These are phyloP conservation scores for Fusarium sp. DNA, from an alignment of 2,329 filamentous ascomycete species.

Conservation along the genomic window DNA sequence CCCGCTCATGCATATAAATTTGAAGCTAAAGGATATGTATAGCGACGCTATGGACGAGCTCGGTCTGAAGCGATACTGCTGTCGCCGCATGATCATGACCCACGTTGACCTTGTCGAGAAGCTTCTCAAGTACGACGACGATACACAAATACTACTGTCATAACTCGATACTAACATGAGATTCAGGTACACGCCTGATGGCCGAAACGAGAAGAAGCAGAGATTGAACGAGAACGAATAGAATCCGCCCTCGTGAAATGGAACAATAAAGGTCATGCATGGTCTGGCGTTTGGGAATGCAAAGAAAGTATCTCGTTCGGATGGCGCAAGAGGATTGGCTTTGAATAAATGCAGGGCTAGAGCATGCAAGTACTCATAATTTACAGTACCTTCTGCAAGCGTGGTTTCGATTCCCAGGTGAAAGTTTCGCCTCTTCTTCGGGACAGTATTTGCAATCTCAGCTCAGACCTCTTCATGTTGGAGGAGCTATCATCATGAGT, in stretches of 20 bases:
- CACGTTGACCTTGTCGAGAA: conserved; percentile 99
- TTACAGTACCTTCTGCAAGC: conserved; percentile 19
- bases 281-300: conserved; percentile 53
- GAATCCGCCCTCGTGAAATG: conserved; percentile 14
- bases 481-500: neutral
- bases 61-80: conserved; percentile 96
- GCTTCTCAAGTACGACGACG: conserved; percentile 82
- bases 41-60: conserved; percentile 98
- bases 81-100: conserved; percentile 99
- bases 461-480: neutral
- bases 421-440: neutral
- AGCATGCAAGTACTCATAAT: conserved; percentile 32
- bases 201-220: conserved; percentile 74
- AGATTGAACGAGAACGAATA: conserved; percentile 56
- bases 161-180: conserved; percentile 24
- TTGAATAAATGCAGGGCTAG: conserved; percentile 35
- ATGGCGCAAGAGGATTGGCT: conserved; percentile 50
- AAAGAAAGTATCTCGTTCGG: conserved; percentile 43
- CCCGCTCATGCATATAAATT: neutral
- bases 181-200: conserved; percentile 73
- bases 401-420: conserved; percentile 15
- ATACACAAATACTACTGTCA: neutral
- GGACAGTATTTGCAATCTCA: neutral
- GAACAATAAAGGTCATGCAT: conserved; percentile 47
- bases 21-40: conserved; percentile 45